phyloP scores from a whole-genome alignment of 345 rosid species.

The Dipteronia dyeriana region DNA sequence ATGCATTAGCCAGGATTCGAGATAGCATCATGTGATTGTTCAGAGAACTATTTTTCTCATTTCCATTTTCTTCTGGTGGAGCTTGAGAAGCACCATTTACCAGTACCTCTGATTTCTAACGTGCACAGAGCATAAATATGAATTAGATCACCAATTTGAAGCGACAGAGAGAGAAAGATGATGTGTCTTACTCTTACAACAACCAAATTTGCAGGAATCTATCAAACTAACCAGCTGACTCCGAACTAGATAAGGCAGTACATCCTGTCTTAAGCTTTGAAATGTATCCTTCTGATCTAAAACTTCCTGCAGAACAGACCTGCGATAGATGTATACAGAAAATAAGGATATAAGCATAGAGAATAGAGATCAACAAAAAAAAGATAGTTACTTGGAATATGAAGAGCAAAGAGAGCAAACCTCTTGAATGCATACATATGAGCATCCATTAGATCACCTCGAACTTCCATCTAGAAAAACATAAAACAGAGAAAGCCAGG shows the following conservation, averaged over 20 bases:
- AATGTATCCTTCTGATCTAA: constrained; percentile 67
- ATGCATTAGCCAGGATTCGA: constrained; percentile 71
- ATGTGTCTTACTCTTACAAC: not conserved
- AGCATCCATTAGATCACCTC: constrained; percentile 94
- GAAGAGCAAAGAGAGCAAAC: constrained; percentile 38
- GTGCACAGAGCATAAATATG: constrained; percentile 7
- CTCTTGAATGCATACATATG: constrained; percentile 97
- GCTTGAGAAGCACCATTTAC: constrained; percentile 43
- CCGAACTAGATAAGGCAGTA: constrained; percentile 88
- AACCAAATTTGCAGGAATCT: constrained; percentile 18
- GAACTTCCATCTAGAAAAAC: constrained; percentile 78
- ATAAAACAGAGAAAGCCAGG: constrained; percentile 23
- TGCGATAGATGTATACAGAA: constrained; percentile 27
- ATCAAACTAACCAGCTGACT: constrained; percentile 85
- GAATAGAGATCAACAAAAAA: not conserved
- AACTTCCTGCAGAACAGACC: constrained; percentile 79
- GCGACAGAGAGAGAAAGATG: not conserved
- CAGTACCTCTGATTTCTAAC: constrained; percentile 67
- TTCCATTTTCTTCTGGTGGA: constrained; percentile 73
- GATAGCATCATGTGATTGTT: constrained; percentile 53
- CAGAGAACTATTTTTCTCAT: constrained; percentile 52
- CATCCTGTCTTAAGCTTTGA: constrained; percentile 80
- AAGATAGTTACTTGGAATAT: constrained; percentile 9
- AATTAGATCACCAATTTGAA: constrained; percentile 20
- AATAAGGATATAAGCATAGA: constrained; percentile 7